phyloP scores from a whole-genome alignment of 2,329 filamentous ascomycete species.

The Alternaria sp. region DNA sequence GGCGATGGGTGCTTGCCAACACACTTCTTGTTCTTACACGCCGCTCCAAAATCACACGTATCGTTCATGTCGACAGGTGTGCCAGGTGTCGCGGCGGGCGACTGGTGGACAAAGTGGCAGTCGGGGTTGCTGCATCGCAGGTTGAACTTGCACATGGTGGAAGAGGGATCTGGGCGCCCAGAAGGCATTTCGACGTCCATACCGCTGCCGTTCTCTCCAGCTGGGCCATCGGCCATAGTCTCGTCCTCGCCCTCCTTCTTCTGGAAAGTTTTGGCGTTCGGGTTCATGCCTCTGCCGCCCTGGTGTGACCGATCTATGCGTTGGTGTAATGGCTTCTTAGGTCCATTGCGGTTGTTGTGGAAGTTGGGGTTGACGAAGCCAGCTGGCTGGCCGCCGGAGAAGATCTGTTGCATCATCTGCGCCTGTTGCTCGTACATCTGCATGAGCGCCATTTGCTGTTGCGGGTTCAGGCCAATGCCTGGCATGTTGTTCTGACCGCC shows the following conservation, averaged over 20 bases:
- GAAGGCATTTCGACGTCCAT: conserved; percentile 69
- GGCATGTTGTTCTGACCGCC: conserved; percentile 56
- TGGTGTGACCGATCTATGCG: conserved; percentile 63
- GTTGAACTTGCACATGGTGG: conserved; percentile 88
- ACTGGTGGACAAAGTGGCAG: conserved; percentile 94
- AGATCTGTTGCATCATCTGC: conserved; percentile 58
- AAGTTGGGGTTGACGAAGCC: conserved; percentile 65
- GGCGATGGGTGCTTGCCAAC: conserved; percentile 91
- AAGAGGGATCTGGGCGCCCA: conserved; percentile 65
- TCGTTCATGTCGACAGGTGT: conserved; percentile 81
- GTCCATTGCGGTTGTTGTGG: conserved; percentile 49
- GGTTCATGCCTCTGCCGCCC: conserved; percentile 57
- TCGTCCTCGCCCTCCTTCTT: conserved; percentile 56
- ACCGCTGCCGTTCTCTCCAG: conserved; percentile 52
- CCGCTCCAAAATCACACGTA: conserved; percentile 82
- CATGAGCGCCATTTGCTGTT: conserved; percentile 78
- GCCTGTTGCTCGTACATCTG: conserved; percentile 86
- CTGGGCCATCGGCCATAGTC: conserved; percentile 48
- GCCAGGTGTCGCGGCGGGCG: conserved; percentile 83
- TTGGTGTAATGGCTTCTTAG: conserved; percentile 74
- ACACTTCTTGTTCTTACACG: conserved; percentile 97
- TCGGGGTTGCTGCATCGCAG: conserved; percentile 86
- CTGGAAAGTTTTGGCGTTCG: conserved; percentile 59
- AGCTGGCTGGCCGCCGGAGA: conserved; percentile 53
- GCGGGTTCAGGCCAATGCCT: conserved; percentile 65